Percentiles rank a stretch among this genome's conserved stretches.
Evolutionary conservation across 805 yeast genomes (phyloP).

Genomic region (Kuraishia cidri): DNA sequence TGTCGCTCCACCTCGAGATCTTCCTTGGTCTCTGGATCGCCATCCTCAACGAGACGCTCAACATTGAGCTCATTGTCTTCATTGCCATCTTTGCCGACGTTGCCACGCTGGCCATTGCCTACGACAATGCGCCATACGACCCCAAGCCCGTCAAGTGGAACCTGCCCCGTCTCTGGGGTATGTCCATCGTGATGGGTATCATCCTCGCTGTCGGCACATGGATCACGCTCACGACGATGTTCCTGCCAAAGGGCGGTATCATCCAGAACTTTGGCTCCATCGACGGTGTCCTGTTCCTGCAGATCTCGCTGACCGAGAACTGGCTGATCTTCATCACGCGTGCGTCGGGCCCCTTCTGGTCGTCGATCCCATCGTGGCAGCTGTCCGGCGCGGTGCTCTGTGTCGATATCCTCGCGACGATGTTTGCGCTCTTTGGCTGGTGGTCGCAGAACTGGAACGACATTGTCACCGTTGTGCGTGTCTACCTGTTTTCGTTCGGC

Average conservation of each 20-base stretch:
- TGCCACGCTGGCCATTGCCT: constrained; percentile 95
- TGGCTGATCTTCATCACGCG: constrained; percentile 96
- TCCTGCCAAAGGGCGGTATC: constrained; percentile 85
- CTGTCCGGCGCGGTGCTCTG: constrained; percentile 85
- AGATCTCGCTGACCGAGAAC: constrained; percentile 91
- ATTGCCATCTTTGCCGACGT: constrained; percentile 97
- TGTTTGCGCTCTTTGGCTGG: constrained; percentile 94
- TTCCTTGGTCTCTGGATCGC: constrained; percentile 97
- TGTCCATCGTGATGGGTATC: constrained; percentile 81
- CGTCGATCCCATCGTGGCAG: constrained; percentile 94
- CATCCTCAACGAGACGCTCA: constrained; percentile 75
- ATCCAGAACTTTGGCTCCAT: constrained; percentile 92
- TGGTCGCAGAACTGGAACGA: constrained; percentile 98
- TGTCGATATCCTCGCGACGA: constrained; percentile 87
- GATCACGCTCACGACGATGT: constrained; percentile 93
- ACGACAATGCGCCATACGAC: constrained; percentile 94
- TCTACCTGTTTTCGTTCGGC: constrained; percentile 95
- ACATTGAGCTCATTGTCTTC: constrained; percentile 89
- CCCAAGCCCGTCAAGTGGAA: constrained; percentile 94
- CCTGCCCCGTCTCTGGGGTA: constrained; percentile 95
- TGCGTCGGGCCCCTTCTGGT: constrained; percentile 98
- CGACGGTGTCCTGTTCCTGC: constrained; percentile 90
- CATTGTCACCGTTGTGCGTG: constrained; percentile 88
- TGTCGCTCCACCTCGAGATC: constrained; percentile 88
- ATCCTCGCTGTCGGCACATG: constrained; percentile 88